A percentile compares a stretch with the other conserved stretches of the same genome.
These are phyloP conservation scores for Craspedostauros australis DNA, from an alignment of 108 stramenopile species.

Conservation along the genomic window DNA sequence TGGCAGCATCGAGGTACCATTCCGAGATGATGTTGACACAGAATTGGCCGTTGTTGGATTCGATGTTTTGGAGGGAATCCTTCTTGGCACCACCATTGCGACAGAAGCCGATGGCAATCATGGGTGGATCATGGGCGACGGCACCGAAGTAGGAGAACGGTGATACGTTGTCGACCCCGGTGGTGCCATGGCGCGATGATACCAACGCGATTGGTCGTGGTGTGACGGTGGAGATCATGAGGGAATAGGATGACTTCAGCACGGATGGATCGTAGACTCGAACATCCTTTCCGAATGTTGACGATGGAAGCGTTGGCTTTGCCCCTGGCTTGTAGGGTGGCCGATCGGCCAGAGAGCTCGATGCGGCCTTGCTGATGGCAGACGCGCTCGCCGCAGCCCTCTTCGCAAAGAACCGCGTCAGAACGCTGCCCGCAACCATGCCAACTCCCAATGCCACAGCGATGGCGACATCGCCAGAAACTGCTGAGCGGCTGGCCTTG, in stretches of 20 bases:
- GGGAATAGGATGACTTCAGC: slow-evolving; percentile 16
- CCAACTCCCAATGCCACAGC: not conserved
- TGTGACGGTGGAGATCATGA: slow-evolving; percentile 22
- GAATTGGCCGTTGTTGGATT: slow-evolving; percentile 8
- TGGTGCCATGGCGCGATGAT: not conserved
- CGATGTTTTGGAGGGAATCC: slow-evolving; percentile 21
- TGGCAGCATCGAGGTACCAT: slow-evolving; percentile 31
- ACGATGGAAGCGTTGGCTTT: slow-evolving; percentile 3
- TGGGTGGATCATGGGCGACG: slow-evolving; percentile 26
- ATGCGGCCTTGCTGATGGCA: not conserved
- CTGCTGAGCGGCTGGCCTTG: not conserved
- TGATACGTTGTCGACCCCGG: slow-evolving; percentile 16
- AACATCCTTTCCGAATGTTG: slow-evolving; percentile 12
- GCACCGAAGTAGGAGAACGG: slow-evolving; percentile 26
- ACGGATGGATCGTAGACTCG: slow-evolving; percentile 14
- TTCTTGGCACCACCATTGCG: slow-evolving; percentile 12
- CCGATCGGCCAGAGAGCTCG: not conserved
- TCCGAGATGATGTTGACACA: slow-evolving; percentile 18
- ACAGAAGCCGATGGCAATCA: slow-evolving; percentile 26
- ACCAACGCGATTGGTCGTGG: slow-evolving; percentile 26
- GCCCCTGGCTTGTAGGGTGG: slow-evolving; percentile 14
- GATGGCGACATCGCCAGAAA: not conserved
- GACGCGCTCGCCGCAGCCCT: not conserved
- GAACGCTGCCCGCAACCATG: not conserved
- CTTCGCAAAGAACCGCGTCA: not conserved